These are phyloP conservation scores for Symbiodinium pilosum DNA, from an alignment of 73 alveolate genomes.

Conservation along the genomic window DNA sequence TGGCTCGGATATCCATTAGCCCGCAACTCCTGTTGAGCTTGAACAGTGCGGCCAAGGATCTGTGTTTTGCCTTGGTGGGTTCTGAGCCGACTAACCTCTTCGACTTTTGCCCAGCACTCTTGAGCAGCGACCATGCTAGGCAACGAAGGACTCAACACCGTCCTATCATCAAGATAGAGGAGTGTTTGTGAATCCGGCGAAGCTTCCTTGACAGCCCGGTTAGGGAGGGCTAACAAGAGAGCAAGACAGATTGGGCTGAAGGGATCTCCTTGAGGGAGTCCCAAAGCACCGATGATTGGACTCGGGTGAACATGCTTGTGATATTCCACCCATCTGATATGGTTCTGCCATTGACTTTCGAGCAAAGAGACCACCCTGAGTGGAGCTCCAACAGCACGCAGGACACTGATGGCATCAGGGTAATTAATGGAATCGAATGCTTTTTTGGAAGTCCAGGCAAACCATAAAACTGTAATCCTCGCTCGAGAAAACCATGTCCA, in stretches of 20 bases:
- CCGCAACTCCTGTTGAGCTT: neutral
- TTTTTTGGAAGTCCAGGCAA: conserved; percentile 25
- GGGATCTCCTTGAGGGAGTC: conserved; percentile 26
- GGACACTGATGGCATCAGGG: neutral
- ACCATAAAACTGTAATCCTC: neutral
- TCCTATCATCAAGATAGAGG: neutral
- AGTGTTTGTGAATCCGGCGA: neutral
- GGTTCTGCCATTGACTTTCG: neutral
- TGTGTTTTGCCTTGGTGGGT: neutral
- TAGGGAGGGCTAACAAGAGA: neutral
- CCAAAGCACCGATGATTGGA: neutral
- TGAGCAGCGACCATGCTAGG: neutral
- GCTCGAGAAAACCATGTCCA: neutral
- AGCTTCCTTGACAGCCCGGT: neutral
- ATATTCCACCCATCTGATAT: neutral
- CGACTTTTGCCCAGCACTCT: neutral
- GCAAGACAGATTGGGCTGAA: neutral
- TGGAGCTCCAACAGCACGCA: neutral
- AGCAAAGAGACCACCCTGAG: neutral
- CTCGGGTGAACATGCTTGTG: neutral
- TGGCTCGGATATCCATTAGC: neutral
- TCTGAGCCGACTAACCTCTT: neutral
- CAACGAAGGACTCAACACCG: neutral
- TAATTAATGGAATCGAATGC: neutral
- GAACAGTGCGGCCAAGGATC: neutral